Conservation (phyloP, 140 eudicot genomes). For the Bidens hawaiensis region DNA sequence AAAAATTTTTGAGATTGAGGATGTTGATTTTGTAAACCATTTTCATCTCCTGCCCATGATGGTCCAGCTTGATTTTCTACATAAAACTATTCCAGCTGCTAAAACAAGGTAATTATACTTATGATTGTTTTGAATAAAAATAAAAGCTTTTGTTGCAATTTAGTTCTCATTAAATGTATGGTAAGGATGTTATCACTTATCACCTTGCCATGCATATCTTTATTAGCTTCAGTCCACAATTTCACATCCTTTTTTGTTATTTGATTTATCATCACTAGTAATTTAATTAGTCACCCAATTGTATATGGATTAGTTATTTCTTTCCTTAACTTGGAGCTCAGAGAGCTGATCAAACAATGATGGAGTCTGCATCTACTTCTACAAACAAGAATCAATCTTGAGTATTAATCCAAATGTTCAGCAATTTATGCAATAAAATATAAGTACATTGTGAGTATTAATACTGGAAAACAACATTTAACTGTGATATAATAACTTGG, state of each 20-base stretch:
- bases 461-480: too few species aligned
- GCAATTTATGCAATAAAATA: too few species aligned
- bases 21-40: constrained; percentile 40
- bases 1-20: constrained; percentile 52
- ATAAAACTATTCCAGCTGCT: constrained; percentile 61
- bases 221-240: too few species aligned
- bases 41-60: too few species aligned
- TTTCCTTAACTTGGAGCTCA: constrained; percentile 76
- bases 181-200: too few species aligned
- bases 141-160: not conserved
- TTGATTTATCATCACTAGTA: constrained; percentile 1
- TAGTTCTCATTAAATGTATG: not conserved
- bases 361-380: constrained; percentile 50
- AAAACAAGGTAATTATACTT: constrained; percentile 4
- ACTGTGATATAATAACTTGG: too few species aligned
- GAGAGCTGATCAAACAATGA: constrained; percentile 79
- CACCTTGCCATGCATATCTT: constrained; percentile 63
- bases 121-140: not conserved
- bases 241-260: constrained; percentile 61
- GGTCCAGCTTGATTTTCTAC: constrained; percentile 52
- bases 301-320: not conserved
- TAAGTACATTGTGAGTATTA: too few species aligned
- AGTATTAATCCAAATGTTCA: too few species aligned
- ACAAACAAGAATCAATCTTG: not conserved
- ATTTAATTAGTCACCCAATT: not conserved